Base-by-base conservation (phyloP, 495 filamentous ascomycete species). In the Talaromyces trachyspermus region DNA sequence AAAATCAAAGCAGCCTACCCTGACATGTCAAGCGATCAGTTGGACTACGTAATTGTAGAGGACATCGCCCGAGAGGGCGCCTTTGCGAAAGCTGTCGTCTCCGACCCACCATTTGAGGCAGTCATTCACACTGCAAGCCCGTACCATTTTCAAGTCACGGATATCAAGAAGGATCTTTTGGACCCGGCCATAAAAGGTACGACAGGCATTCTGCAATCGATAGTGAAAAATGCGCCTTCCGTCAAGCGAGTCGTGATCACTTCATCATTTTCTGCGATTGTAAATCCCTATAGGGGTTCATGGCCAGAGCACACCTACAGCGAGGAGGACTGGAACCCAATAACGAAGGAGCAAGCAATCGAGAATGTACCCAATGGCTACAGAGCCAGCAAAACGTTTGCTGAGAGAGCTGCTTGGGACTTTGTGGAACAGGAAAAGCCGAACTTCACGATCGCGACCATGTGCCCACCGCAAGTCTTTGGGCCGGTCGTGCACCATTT, bases 381-480 rank as follows among this genome's bases (percentile, higher is more conserved):
- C 66, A 67, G 76, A 5, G 80, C 68, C 12, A 76, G 72, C 14
- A 83, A 83, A 62, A 77, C 72, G 12, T 74, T 75, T 36, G 74
- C 74, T 10, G 83, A 88, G 56, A 80, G 76, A 55, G 85, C 87
- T 1, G 86, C 86, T 1, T 92, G 86, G 86, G 79, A 89, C 6
- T 89, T 89, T 56, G 65, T 89, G 4, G 79, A 85, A 64, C 79
- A 82, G 41, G 81, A 87, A 62, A 86, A 87, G 63, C 86, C 84
- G 0, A 81, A 79, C 54, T 92, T 92, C 55, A 75, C 80, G 30
- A 54, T 96, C 41, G 71, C 78, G 8, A 94, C 88, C 1, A 74
- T 90, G 54, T 79, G 80, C 54, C 74, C 74, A 38, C 83, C 86
- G 0, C 61, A 86, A 15, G 83, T 90, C 3, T 62, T 84, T 8